Evolutionary conservation across 106 monocot species (phyloP), one percentile per base, ranked within the genome.

Genomic region (Dendrobium huoshanense): DNA sequence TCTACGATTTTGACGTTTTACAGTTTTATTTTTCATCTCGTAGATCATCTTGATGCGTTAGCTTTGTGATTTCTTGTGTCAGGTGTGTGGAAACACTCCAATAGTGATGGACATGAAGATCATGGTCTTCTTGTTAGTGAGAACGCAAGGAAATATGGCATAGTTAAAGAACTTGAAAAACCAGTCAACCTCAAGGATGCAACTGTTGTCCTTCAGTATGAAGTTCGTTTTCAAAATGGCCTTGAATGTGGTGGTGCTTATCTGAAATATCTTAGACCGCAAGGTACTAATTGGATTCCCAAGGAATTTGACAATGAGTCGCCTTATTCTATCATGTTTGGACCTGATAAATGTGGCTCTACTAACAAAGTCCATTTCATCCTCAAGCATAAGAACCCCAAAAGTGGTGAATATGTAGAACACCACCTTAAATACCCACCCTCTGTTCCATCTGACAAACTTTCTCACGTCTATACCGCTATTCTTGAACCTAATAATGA

Each of bases 291-390:
- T 48, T 95, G 95, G 95, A 79, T 41, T 48, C 54, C 95, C 37
- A 90, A 90, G 79, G 95, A 87, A 31, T 95, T 95, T 73, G 86
- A 89, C 67, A 95, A 87, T 76, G 92, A 95, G 59, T 87, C 95
- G 3, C 95, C 95, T 31, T 95, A 92, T 80, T 80, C 84, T 67
- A 95, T 95, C 75, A 95, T 95, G 95, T 95, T 95, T 88, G 95
- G 95, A 41, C 91, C 91, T 65, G 91, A 91, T 78, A 91, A 91
- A 48, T 91, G 91, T 65, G 91, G 91, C 9, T 82, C 80, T 16
- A 88, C 91, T 0, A 91, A 91, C 79, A 91, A 91, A 73, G 84
- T 91, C 18, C 91, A 91, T 79, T 91, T 91, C 83, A 91, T 91
- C 47, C 81, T 88, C 47, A 88, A 88, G 72, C 88, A 88, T 75